Conservation (phyloP, 768 basidiomycete genomes). For the Collybiopsis luxurians region DNA sequence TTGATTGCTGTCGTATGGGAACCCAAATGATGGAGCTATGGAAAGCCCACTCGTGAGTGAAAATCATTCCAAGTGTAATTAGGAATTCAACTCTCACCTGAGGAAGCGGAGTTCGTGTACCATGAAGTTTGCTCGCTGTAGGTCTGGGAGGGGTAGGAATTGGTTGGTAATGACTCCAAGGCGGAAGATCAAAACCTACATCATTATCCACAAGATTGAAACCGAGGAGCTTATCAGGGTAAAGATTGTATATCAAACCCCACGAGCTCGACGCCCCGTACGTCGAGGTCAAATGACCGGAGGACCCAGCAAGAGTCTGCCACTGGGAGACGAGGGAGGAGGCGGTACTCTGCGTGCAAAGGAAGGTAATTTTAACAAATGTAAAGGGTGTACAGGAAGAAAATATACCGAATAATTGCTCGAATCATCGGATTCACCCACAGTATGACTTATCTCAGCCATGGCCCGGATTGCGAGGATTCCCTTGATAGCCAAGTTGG, state of each 20-base stretch:
- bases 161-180: too few species aligned
- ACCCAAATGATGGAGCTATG: background rate
- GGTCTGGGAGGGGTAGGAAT: too few species aligned
- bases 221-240: conserved; percentile 39
- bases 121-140: too few species aligned
- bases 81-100: background rate
- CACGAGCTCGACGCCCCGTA: conserved; percentile 16
- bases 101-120: too few species aligned
- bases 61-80: background rate
- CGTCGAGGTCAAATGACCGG: conserved; percentile 9
- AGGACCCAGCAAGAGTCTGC: conserved; percentile 3
- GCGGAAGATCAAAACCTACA: background rate
- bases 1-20: conserved; percentile 3
- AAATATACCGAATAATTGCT: background rate
- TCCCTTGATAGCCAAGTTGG: conserved; percentile 15
- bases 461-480: conserved; percentile 13
- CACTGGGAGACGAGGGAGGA: conserved; percentile 4
- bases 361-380: background rate
- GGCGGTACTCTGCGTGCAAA: conserved; percentile 2
- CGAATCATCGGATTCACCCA: background rate
- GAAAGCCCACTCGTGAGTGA: background rate
- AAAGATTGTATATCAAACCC: conserved; percentile 45
- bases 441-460: conserved; percentile 9
- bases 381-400: too few species aligned
- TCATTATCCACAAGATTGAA: conserved; percentile 5